Conservation (phyloP, 164 flowering plant species). For the Sextonia rubra region DNA sequence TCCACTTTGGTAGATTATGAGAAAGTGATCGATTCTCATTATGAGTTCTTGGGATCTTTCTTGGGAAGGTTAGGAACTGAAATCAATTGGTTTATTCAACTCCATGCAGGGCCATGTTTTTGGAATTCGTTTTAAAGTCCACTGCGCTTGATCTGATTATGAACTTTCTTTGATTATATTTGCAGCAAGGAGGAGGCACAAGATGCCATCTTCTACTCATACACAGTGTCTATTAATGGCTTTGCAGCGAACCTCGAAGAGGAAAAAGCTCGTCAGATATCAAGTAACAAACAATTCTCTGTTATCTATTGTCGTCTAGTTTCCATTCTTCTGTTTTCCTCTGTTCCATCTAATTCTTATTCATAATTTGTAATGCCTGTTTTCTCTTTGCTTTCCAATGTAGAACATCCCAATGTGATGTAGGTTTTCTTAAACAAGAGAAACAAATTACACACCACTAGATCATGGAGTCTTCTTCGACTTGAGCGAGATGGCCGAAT, state of each 20-base stretch:
- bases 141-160: not conserved
- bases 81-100: no score
- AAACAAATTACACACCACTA: conserved; percentile 56
- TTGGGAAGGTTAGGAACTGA: conserved; percentile 17
- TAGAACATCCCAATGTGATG: conserved; percentile 60
- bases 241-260: conserved; percentile 10
- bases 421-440: conserved; percentile 51
- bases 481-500: conserved; percentile 35
- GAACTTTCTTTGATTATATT: no score
- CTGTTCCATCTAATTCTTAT: not conserved
- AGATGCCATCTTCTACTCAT: conserved; percentile 11
- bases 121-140: no score
- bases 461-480: conserved; percentile 64
- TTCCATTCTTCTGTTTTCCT: not conserved
- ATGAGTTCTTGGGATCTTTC: conserved; percentile 39
- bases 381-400: conserved; percentile 5
- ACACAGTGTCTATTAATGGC: conserved; percentile 6
- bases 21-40: conserved; percentile 40
- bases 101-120: no score
- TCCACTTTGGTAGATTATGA: conserved; percentile 30
- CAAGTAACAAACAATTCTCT: not conserved
- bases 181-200: no score
- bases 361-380: not conserved
- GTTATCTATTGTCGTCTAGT: not conserved
- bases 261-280: conserved; percentile 5